Percentiles rank a stretch among this genome's conserved stretches.
Conservation (phyloP, 257 asterid genomes). For the Verbena officinalis region DNA sequence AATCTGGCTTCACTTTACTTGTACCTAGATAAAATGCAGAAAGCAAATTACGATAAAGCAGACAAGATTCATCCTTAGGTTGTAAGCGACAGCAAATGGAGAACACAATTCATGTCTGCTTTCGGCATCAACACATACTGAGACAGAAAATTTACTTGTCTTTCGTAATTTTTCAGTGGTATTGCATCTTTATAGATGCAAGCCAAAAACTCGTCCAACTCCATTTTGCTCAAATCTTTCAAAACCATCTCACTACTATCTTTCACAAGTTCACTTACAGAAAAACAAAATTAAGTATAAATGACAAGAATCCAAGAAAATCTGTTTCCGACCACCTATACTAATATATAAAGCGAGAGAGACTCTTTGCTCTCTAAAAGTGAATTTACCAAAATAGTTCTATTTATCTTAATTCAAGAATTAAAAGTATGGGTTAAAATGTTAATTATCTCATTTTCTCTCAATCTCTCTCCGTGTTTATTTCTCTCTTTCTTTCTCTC, state of each 20-base stretch:
- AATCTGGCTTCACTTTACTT: slow-evolving; percentile 50
- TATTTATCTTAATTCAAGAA: too few relatives aligned
- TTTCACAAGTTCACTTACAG: neutral
- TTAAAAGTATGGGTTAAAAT: too few relatives aligned
- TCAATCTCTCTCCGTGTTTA: too few relatives aligned
- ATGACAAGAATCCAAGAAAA: neutral
- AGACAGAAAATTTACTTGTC: neutral
- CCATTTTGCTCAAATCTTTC: too few relatives aligned
- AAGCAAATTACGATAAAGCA: slow-evolving; percentile 23
- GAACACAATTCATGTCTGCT: neutral
- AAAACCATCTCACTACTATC: neutral
- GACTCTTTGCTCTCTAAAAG: too few relatives aligned
- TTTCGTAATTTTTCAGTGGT: neutral
- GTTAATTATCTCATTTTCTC: too few relatives aligned
- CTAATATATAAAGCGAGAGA: too few relatives aligned
- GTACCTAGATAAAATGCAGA: slow-evolving; percentile 53
- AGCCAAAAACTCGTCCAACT: slow-evolving; percentile 4
- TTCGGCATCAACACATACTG: neutral
- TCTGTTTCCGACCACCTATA: neutral
- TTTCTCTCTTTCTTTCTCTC: too few relatives aligned
- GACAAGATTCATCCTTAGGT: slow-evolving; percentile 7
- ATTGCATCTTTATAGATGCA: slow-evolving; percentile 17
- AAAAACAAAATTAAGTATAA: neutral
- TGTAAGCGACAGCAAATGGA: slow-evolving; percentile 4
- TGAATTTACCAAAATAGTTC: too few relatives aligned